phyloP scores from a whole-genome alignment of 2,329 filamentous ascomycete genomes.

The Exophiala aquamarina region DNA sequence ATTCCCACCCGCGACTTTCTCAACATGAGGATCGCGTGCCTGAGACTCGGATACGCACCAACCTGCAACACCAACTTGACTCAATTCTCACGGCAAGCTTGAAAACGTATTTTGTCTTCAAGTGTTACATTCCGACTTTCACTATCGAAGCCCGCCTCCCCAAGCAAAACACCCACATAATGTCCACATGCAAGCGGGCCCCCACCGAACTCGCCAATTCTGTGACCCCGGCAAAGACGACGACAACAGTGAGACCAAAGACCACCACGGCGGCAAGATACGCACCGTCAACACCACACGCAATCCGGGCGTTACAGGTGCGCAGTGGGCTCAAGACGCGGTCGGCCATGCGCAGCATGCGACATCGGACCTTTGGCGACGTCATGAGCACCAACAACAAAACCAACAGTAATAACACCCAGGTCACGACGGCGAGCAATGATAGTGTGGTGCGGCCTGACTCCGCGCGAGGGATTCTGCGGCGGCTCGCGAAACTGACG shows the following conservation, averaged over 20 bases:
- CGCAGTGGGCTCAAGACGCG: slow-evolving; percentile 32
- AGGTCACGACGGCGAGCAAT: background rate
- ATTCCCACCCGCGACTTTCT: too few species aligned
- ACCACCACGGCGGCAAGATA: slow-evolving; percentile 32
- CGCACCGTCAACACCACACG: slow-evolving; percentile 56
- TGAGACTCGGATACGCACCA: too few species aligned
- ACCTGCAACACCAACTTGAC: too few species aligned
- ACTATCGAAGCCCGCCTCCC: too few species aligned
- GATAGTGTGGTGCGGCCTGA: slow-evolving; percentile 44
- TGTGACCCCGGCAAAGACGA: background rate
- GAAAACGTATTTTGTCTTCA: too few species aligned
- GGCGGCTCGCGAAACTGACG: slow-evolving; percentile 55
- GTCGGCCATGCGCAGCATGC: slow-evolving; percentile 21
- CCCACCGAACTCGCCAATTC: slow-evolving; percentile 15
- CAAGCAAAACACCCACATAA: too few species aligned
- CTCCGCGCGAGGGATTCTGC: slow-evolving; percentile 56
- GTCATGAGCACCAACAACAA: background rate
- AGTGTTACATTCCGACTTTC: too few species aligned
- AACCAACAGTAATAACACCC: background rate
- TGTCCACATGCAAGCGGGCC: slow-evolving; percentile 23
- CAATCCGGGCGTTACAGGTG: slow-evolving; percentile 54
- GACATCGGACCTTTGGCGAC: slow-evolving; percentile 10
- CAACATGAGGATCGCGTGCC: too few species aligned
- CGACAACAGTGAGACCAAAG: too few species aligned
- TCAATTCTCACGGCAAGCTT: too few species aligned